These are phyloP conservation scores for Drosera capensis DNA, from an alignment of 148 eudicot species.

Conservation along the genomic window DNA sequence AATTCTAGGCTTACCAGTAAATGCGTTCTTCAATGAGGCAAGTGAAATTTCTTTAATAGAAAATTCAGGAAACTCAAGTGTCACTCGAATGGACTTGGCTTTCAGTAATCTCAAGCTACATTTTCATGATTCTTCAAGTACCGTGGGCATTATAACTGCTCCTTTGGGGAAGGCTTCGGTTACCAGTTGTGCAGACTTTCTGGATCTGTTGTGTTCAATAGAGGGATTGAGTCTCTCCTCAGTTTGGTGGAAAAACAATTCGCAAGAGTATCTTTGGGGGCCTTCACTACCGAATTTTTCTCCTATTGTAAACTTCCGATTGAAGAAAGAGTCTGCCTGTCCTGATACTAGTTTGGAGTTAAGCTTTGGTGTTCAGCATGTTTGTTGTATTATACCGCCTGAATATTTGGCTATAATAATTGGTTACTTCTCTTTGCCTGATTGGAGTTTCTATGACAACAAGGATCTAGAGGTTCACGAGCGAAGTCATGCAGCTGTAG, in stretches of 20 bases:
- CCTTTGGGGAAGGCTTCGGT: conserved; percentile 43
- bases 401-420: conserved; percentile 60
- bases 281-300: conserved; percentile 33
- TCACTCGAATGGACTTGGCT: conserved; percentile 21
- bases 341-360: conserved; percentile 32
- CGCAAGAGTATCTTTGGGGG: conserved; percentile 61
- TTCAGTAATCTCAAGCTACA: conserved; percentile 32
- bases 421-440: conserved; percentile 74
- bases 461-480: conserved; percentile 9
- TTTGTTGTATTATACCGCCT: conserved; percentile 63
- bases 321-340: conserved; percentile 23
- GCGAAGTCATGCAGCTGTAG: conserved; percentile 9
- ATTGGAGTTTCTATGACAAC: conserved; percentile 31
- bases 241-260: conserved; percentile 34
- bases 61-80: conserved; percentile 5
- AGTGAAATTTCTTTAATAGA: conserved; percentile 9
- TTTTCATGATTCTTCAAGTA: conserved; percentile 74
- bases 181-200: conserved; percentile 19
- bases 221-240: conserved; percentile 53
- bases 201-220: conserved; percentile 54
- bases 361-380: conserved; percentile 65
- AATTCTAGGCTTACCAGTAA: conserved; percentile 5
- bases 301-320: conserved; percentile 50
- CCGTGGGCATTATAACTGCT: conserved; percentile 38
- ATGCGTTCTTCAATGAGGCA: conserved; percentile 7